Percentiles rank a stretch among this genome's conserved stretches.
Conservation (phyloP, 176 grass and related monocot genomes). For the Dactylis glomerata region DNA sequence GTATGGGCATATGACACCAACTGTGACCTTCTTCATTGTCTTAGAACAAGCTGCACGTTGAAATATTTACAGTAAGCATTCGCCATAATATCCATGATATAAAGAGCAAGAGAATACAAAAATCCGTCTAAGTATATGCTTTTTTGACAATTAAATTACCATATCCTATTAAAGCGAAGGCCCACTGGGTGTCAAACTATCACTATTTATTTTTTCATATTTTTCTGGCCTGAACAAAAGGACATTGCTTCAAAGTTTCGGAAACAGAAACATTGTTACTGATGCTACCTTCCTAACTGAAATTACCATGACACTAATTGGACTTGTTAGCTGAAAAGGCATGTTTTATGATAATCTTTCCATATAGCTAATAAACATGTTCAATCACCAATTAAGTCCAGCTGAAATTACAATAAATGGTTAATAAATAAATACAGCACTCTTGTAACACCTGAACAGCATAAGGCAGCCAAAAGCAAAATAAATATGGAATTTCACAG, state of each 20-base stretch:
- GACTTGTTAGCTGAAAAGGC: background rate
- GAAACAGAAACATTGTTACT: constrained; percentile 16
- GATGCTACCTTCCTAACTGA: background rate
- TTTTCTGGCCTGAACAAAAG: background rate
- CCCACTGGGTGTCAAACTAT: background rate
- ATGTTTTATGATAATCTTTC: background rate
- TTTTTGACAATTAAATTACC: background rate
- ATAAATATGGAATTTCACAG: background rate
- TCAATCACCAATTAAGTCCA: background rate
- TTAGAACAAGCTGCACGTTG: constrained; percentile 35
- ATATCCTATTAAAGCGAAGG: constrained; percentile 1
- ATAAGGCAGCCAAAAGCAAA: background rate
- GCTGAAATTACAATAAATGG: background rate
- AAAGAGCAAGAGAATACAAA: background rate
- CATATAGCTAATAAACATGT: background rate
- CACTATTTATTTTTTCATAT: background rate
- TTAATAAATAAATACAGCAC: background rate
- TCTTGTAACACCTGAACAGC: background rate
- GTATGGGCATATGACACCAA: constrained; percentile 80
- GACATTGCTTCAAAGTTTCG: background rate
- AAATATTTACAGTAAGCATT: constrained; percentile 20
- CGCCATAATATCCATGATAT: background rate
- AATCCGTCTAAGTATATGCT: background rate
- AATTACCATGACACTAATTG: background rate
- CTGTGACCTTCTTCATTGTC: constrained; percentile 40